Evolutionary conservation across 441 rosid species (phyloP).

Genomic region (Euphorbia schlechtendalii): DNA sequence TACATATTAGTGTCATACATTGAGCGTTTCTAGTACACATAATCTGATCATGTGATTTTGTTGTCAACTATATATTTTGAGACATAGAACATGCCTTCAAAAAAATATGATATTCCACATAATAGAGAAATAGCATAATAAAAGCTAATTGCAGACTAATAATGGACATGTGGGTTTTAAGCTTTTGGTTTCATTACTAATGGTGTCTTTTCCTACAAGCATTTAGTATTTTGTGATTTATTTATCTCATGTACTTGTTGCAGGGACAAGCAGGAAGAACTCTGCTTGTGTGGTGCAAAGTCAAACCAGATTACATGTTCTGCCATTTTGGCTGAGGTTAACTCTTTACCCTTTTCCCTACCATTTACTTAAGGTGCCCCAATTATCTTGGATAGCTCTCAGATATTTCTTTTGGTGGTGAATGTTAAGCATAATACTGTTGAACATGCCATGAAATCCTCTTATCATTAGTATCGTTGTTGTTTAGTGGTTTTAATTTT

Average conservation of each 20-base stretch:
- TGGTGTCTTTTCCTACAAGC: neutral
- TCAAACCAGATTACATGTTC: conserved; percentile 22
- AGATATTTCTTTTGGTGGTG: neutral
- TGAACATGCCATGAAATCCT: neutral
- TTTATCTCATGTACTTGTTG: conserved; percentile 18
- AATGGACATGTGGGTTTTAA: neutral
- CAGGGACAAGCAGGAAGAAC: conserved; percentile 25
- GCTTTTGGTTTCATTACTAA: neutral
- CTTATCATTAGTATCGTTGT: neutral
- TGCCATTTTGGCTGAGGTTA: conserved; percentile 31
- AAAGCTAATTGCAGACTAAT: neutral
- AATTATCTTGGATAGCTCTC: neutral
- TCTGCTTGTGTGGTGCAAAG: conserved; percentile 29
- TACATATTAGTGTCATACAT: neutral
- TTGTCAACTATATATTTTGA: neutral
- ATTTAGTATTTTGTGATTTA: neutral
- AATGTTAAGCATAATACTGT: neutral
- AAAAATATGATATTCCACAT: neutral
- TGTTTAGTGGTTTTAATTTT: neutral
- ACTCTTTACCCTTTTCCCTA: conserved; percentile 12
- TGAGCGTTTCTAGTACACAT: neutral
- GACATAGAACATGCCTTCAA: neutral
- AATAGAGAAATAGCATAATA: neutral
- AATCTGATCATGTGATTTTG: neutral
- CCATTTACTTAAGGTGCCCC: conserved; percentile 8